phyloP scores from a whole-genome alignment of 2,329 filamentous ascomycete species.

The Nothophaeocryptopus gaeumannii region DNA sequence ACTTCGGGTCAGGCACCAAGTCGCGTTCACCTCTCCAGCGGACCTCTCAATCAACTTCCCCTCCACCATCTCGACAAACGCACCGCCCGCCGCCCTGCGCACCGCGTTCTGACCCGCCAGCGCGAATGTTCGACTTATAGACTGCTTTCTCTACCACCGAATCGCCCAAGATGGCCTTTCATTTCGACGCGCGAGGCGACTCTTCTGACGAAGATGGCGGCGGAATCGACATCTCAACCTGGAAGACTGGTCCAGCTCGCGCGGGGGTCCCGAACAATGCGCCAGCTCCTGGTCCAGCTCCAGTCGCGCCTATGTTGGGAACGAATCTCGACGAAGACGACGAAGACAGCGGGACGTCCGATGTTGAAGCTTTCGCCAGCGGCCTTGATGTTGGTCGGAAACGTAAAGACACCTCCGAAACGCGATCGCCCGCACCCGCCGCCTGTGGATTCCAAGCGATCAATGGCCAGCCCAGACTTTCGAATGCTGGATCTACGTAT shows the following conservation, averaged over 20 bases:
- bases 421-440: slow-evolving; percentile 5
- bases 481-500: slow-evolving; percentile 10
- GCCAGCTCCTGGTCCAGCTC: slow-evolving; percentile 11
- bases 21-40: not conserved
- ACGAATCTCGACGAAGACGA: not conserved
- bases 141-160: not conserved
- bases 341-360: slow-evolving; percentile 17
- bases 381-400: slow-evolving; percentile 8
- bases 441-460: slow-evolving; percentile 19
- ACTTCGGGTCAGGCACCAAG: not conserved
- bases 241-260: slow-evolving; percentile 23
- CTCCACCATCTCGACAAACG: slow-evolving; percentile 3
- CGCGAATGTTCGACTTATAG: slow-evolving; percentile 1
- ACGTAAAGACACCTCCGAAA: slow-evolving; percentile 8
- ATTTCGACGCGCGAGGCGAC: slow-evolving; percentile 27
- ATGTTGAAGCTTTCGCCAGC: not conserved
- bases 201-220: slow-evolving; percentile 30
- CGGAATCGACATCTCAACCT: slow-evolving; percentile 28
- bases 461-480: slow-evolving; percentile 9
- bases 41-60: not conserved
- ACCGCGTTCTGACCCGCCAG: not conserved
- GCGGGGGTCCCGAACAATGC: slow-evolving; percentile 1
- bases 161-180: slow-evolving; percentile 25
- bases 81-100: not conserved
- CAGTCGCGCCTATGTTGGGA: slow-evolving; percentile 25